phyloP scores from a whole-genome alignment of 768 basidiomycete genomes.

The Epithele typhae region DNA sequence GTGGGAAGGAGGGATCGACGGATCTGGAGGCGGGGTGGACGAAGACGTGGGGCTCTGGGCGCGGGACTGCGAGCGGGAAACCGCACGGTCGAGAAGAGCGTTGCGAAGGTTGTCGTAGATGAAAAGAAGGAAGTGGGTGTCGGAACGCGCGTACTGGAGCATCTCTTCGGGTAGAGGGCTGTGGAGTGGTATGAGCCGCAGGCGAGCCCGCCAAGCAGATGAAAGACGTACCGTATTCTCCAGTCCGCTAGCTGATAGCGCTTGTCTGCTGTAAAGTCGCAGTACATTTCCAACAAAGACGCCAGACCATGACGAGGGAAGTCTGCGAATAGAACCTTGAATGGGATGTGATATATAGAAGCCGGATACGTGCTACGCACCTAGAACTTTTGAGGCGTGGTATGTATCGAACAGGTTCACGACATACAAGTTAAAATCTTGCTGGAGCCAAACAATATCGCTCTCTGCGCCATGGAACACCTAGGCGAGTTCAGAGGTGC shows the following conservation, averaged over 20 bases:
- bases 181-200: background rate
- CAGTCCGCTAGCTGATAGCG: constrained; percentile 97
- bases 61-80: constrained; percentile 36
- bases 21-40: constrained; percentile 17
- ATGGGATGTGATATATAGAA: too few species aligned
- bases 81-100: constrained; percentile 72
- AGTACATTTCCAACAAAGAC: constrained; percentile 81
- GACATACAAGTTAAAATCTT: constrained; percentile 90
- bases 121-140: constrained; percentile 92
- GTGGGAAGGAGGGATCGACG: constrained; percentile 23
- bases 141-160: constrained; percentile 89
- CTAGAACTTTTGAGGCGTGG: constrained; percentile 85
- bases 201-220: background rate
- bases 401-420: constrained; percentile 98
- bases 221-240: constrained; percentile 71
- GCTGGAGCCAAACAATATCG: constrained; percentile 95
- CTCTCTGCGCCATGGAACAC: constrained; percentile 94
- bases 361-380: constrained; percentile 36
- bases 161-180: constrained; percentile 85
- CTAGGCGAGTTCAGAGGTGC: constrained; percentile 32
- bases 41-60: constrained; percentile 33
- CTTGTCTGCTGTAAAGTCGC: constrained; percentile 89
- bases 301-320: constrained; percentile 84
- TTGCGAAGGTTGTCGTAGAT: constrained; percentile 91
- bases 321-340: too few species aligned